A percentile compares a stretch with the other conserved stretches of the same genome.
phyloP scores from a whole-genome alignment of 2,329 filamentous ascomycete genomes.

The Juglanconis sp. region DNA sequence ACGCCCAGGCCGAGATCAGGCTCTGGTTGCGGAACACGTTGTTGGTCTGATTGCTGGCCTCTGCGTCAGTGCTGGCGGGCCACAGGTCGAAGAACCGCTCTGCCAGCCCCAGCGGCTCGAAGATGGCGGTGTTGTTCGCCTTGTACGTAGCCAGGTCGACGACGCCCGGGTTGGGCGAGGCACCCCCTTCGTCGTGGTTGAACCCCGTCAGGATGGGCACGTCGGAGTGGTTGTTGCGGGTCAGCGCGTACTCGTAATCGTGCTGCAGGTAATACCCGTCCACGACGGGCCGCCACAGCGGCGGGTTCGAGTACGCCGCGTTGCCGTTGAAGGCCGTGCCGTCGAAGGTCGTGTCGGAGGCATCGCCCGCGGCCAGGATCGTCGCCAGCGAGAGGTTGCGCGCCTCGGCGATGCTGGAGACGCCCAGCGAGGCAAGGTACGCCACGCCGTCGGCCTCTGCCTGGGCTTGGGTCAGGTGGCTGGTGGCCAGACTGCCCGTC shows the following conservation, averaged over 20 bases:
- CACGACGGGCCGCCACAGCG: not conserved
- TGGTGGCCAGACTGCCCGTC: slow-evolving; percentile 25
- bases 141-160: slow-evolving; percentile 19
- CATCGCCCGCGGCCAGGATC: not conserved
- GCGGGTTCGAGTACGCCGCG: not conserved
- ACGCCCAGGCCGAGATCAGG: slow-evolving; percentile 25
- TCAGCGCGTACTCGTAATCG: not conserved
- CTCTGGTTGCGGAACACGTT: slow-evolving; percentile 25
- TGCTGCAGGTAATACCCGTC: not conserved
- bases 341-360: not conserved
- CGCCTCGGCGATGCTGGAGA: slow-evolving; percentile 22
- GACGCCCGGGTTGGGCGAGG: slow-evolving; percentile 2
- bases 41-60: slow-evolving; percentile 23
- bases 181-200: slow-evolving; percentile 13
- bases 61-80: slow-evolving; percentile 22
- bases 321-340: not conserved
- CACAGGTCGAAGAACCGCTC: slow-evolving; percentile 24
- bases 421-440: slow-evolving; percentile 20
- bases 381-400: slow-evolving; percentile 17
- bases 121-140: slow-evolving; percentile 20
- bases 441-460: slow-evolving; percentile 18
- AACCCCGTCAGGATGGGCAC: slow-evolving; percentile 9
- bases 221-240: not conserved
- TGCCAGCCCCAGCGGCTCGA: slow-evolving; percentile 17
- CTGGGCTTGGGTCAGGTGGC: slow-evolving; percentile 22